Evolutionary conservation across 1,284 basidiomycete species (phyloP).

Genomic region (Ceraceosorus guamensis): DNA sequence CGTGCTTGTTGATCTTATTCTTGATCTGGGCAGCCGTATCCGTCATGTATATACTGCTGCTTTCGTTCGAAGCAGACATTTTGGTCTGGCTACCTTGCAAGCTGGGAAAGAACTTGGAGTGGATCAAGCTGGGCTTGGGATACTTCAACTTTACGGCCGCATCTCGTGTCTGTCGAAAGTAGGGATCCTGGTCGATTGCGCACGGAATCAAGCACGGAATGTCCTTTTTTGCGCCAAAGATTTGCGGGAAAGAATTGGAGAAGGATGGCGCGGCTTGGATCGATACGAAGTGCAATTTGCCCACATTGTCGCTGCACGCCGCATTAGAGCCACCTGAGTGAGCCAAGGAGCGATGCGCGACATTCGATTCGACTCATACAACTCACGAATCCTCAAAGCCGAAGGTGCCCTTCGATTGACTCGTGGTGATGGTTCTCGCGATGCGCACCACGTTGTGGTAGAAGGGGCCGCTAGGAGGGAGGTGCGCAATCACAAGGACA

Average conservation of each 20-base stretch:
- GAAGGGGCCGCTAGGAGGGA: slow-evolving; percentile 61
- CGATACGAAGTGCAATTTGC: slow-evolving; percentile 95
- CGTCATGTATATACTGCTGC: slow-evolving; percentile 89
- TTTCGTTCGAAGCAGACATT: slow-evolving; percentile 91
- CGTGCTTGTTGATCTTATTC: slow-evolving; percentile 82
- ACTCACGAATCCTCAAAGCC: slow-evolving; percentile 65
- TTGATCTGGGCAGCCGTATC: slow-evolving; percentile 90
- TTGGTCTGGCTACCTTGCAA: slow-evolving; percentile 96
- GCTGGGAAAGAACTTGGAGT: slow-evolving; percentile 97
- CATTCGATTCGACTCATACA: not conserved
- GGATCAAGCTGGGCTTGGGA: slow-evolving; percentile 84
- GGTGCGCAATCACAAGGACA: not conserved
- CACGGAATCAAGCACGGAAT: slow-evolving; percentile 93
- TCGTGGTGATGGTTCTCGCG: slow-evolving; percentile 84
- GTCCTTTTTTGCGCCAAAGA: slow-evolving; percentile 76
- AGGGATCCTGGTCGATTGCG: slow-evolving; percentile 86
- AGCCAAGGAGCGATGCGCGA: slow-evolving; percentile 1
- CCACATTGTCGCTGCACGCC: slow-evolving; percentile 85
- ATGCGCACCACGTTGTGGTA: slow-evolving; percentile 92
- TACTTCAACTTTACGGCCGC: slow-evolving; percentile 89
- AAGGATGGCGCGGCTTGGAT: slow-evolving; percentile 95
- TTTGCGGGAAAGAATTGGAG: slow-evolving; percentile 97
- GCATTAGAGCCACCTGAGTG: not conserved
- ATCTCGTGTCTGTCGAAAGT: slow-evolving; percentile 95
- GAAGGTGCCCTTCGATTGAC: slow-evolving; percentile 88